A percentile compares a stretch with the other conserved stretches of the same genome.
These are phyloP conservation scores for Dissophora ornata DNA, from an alignment of 192 early-diverging fungal genomes.

Conservation along the genomic window DNA sequence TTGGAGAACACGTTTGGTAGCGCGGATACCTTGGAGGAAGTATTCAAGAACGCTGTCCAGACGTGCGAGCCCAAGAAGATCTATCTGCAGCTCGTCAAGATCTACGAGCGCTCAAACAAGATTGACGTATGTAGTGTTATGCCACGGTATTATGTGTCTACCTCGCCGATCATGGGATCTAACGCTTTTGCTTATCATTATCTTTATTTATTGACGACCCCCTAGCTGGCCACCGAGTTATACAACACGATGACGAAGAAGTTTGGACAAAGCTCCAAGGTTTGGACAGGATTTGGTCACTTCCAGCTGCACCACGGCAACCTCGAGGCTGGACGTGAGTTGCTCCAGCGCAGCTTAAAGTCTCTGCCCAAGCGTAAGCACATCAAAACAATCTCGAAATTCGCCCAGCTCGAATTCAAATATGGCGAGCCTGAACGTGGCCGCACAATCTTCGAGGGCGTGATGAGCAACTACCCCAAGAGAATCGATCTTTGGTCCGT, in stretches of 20 bases:
- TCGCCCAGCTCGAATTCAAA: conserved; percentile 98
- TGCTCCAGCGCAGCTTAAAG: conserved; percentile 84
- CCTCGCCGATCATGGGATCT: too few relatives aligned
- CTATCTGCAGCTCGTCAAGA: conserved; percentile 87
- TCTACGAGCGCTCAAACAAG: conserved; percentile 91
- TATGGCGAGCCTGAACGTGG: conserved; percentile 97
- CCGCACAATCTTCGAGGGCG: conserved; percentile 96
- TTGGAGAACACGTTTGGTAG: conserved; percentile 96
- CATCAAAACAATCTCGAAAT: conserved; percentile 93
- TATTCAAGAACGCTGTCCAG: conserved; percentile 88
- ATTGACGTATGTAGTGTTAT: conserved; percentile 67
- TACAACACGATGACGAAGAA: conserved; percentile 83
- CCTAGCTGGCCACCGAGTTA: conserved; percentile 71
- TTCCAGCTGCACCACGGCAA: conserved; percentile 83
- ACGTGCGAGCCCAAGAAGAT: conserved; percentile 92
- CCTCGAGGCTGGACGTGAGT: conserved; percentile 79
- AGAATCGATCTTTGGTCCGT: conserved; percentile 96
- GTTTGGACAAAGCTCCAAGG: conserved; percentile 90
- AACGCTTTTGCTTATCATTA: too few relatives aligned
- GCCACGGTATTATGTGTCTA: too few relatives aligned
- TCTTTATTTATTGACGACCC: neutral
- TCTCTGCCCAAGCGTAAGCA: conserved; percentile 95
- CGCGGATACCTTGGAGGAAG: conserved; percentile 76
- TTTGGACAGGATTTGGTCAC: conserved; percentile 89
- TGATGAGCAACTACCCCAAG: conserved; percentile 93